Base-by-base conservation (phyloP, 768 basidiomycete species). In the Kwoniella newhampshirensis region DNA sequence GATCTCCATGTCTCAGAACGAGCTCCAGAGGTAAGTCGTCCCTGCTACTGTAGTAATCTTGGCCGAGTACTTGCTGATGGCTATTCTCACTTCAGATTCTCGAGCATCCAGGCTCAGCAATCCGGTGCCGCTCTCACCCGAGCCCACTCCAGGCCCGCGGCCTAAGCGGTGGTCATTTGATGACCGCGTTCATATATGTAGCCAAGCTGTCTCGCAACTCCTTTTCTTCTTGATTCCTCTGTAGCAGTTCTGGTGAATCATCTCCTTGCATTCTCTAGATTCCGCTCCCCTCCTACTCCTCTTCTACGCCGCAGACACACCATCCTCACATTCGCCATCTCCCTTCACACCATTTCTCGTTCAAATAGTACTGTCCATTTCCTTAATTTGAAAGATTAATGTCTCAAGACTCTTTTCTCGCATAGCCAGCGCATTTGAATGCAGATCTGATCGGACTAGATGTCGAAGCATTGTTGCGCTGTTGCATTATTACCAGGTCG, bases 1-100 rank as follows among this genome's bases (percentile, higher is more conserved):
- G 75, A 74, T 79, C 59, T 66, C 71, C 41, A 78, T 76, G 75
- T 73, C 68, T 35, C 87, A 70, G 59, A 71, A 71, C 65, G 77
- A 77, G 71, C 74, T 77, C 61, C 60, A 63, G 30, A 55, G 70
- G 66, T 68, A 21, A 56, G 66, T 62, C 51, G 17, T 55, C 25
- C 13, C 25, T 49, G n/a, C 36, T n/a, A n/a, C n/a, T n/a, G n/a
- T n/a, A n/a, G n/a, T n/a, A n/a, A n/a, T n/a, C n/a, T 37, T 37
- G 36, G 36, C 9, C n/a, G 36, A 11, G 36, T 42, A 53, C 20
- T 32, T 3, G 30, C 25, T 12, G 18, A 43, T 37, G 3, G 11
- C 44, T 43, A 60, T 68, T 45, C 20, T 18, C n/a, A n/a, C 20
- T 6, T 32, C 44, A 63, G 62, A 54, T 69, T 69, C 67, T 72